Evolutionary conservation across 2,329 filamentous ascomycete genomes (phyloP).

Genomic region (Tolypocladium ophioglossoides): DNA sequence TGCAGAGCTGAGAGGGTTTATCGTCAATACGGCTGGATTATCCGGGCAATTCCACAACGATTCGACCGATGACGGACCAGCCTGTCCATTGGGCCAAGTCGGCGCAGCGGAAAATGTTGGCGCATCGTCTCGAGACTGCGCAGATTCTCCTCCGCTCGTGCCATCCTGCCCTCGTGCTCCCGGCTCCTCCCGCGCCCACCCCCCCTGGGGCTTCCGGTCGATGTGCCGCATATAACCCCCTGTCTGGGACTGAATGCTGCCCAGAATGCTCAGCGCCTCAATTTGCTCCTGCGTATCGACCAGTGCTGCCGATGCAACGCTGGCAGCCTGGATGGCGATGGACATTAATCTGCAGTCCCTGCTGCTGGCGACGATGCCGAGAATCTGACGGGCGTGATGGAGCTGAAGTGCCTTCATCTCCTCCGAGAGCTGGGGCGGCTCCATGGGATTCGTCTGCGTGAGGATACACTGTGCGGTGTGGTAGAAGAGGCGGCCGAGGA

Average conservation of each 20-base stretch:
- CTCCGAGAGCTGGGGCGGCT: conserved; percentile 43
- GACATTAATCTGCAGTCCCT: conserved; percentile 71
- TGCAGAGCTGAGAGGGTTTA: conserved; percentile 64
- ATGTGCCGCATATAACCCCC: conserved; percentile 69
- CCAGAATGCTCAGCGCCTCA: conserved; percentile 69
- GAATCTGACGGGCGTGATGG: conserved; percentile 73
- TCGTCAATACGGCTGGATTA: conserved; percentile 7
- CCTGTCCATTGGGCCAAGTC: too few species aligned
- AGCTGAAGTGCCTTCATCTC: conserved; percentile 63
- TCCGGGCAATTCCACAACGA: too few species aligned
- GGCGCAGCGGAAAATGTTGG: too few species aligned
- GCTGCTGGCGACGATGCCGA: conserved; percentile 78
- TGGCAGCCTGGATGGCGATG: conserved; percentile 68
- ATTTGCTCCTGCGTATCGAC: conserved; percentile 61
- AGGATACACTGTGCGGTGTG: conserved; percentile 78
- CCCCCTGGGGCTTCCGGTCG: conserved; percentile 60
- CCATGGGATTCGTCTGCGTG: conserved; percentile 65
- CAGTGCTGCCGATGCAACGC: conserved; percentile 66
- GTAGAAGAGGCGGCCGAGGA: conserved; percentile 78
- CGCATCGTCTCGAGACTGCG: too few species aligned
- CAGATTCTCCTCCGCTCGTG: not conserved
- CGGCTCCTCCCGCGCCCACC: conserved; percentile 60
- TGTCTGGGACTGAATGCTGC: conserved; percentile 62
- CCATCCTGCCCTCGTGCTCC: not conserved
- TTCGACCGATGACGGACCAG: too few species aligned